Evolutionary conservation across 257 asterid genomes (phyloP).

Genomic region (Salvia rosmarinus): DNA sequence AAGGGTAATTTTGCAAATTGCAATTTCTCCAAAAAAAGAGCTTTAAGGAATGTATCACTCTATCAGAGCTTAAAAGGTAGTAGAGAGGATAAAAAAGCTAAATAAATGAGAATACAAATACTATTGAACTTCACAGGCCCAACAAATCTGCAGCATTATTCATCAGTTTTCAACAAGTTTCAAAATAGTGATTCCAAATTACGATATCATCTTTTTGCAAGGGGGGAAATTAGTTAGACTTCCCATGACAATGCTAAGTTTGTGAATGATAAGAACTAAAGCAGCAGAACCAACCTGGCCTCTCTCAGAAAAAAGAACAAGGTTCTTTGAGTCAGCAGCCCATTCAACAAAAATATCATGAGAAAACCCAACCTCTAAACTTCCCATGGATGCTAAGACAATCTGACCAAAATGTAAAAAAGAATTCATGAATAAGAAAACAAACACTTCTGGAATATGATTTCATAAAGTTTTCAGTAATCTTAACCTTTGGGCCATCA

Average conservation of each 20-base stretch:
- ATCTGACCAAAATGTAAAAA: constrained; percentile 54
- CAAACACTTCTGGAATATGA: constrained; percentile 32
- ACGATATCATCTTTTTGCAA: constrained; percentile 22
- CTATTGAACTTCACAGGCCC: constrained; percentile 28
- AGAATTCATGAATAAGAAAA: constrained; percentile 31
- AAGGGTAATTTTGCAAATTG: constrained; percentile 6
- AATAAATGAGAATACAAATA: constrained; percentile 22
- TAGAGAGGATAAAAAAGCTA: constrained; percentile 1
- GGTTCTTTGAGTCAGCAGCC: constrained; percentile 97
- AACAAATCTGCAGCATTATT: constrained; percentile 2
- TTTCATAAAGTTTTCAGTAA: constrained; percentile 21
- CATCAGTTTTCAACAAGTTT: constrained; percentile 25
- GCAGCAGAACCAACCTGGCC: constrained; percentile 79
- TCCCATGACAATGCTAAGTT: constrained; percentile 13
- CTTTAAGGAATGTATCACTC: constrained; percentile 13
- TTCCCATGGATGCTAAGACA: constrained; percentile 95
- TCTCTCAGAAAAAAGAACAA: constrained; percentile 92
- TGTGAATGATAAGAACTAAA: constrained; percentile 33
- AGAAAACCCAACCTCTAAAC: constrained; percentile 94
- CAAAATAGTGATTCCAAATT: constrained; percentile 29
- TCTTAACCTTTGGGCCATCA: constrained; percentile 84
- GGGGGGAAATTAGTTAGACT: constrained; percentile 7
- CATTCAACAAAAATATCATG: constrained; percentile 97
- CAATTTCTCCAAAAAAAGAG: neutral
- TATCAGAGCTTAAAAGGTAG: constrained; percentile 11